Evolutionary conservation across 2,329 filamentous ascomycete species (phyloP).

Genomic region (Paecilomyces dactylethromorphus): DNA sequence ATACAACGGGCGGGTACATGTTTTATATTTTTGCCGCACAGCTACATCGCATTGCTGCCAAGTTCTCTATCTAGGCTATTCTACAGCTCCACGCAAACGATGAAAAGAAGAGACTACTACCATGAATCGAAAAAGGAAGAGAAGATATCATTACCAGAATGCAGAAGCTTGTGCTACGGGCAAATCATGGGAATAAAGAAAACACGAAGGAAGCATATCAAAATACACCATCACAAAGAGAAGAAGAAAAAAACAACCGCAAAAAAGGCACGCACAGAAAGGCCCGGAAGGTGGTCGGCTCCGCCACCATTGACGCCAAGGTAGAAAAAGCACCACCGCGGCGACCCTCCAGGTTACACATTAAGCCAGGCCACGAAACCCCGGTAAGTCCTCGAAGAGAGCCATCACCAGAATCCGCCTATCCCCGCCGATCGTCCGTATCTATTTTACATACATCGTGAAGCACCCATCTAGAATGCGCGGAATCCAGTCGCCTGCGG

Average conservation of each 20-base stretch:
- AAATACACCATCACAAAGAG: neutral
- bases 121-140: neutral
- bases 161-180: neutral
- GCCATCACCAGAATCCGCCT: neutral
- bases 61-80: neutral
- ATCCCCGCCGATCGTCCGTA: neutral
- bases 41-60: neutral
- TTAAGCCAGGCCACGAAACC: neutral
- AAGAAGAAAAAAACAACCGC: neutral
- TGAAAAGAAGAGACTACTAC: no score
- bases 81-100: neutral
- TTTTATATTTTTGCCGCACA: no score
- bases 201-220: neutral
- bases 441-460: neutral
- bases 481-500: slow-evolving; percentile 78
- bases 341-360: neutral
- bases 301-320: neutral
- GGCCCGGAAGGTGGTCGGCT: neutral
- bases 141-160: neutral
- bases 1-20: neutral
- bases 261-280: neutral
- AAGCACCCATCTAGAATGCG: slow-evolving; percentile 39
- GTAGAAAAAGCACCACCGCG: neutral
- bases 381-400: neutral
- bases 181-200: neutral